Conservation (phyloP, 2,329 filamentous ascomycete species). For the Cladosporium colombiae region DNA sequence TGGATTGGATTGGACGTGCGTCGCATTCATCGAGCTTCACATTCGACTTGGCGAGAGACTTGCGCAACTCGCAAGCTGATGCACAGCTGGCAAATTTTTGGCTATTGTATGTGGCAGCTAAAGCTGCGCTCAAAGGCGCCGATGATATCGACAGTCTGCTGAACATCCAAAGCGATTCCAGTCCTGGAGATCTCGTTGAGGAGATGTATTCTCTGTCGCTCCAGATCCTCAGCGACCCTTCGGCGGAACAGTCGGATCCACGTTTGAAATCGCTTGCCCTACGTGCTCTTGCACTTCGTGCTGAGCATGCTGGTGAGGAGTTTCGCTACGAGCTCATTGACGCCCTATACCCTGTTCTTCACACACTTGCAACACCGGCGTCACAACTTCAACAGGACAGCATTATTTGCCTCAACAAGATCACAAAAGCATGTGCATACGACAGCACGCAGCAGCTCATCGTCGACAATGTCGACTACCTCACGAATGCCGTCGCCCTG, state of each 20-base stretch:
- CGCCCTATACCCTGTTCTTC: conserved; percentile 84
- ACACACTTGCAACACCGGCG: conserved; percentile 75
- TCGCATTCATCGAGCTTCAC: conserved; percentile 47
- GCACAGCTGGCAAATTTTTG: conserved; percentile 73
- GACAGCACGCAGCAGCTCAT: conserved; percentile 73
- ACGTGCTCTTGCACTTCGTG: conserved; percentile 76
- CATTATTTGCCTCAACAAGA: conserved; percentile 75
- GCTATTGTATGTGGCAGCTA: conserved; percentile 73
- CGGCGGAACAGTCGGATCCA: conserved; percentile 25
- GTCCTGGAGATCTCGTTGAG: conserved; percentile 43
- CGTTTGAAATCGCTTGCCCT: conserved; percentile 61
- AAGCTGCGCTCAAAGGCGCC: conserved; percentile 54
- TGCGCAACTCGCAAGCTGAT: conserved; percentile 59
- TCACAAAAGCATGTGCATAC: conserved; percentile 78
- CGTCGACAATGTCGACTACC: conserved; percentile 90
- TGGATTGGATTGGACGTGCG: conserved; percentile 37
- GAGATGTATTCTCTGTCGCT: conserved; percentile 72
- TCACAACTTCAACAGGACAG: conserved; percentile 74
- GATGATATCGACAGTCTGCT: conserved; percentile 67
- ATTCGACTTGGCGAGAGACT: conserved; percentile 63
- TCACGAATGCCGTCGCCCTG: conserved; percentile 88
- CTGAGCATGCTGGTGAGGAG: conserved; percentile 62
- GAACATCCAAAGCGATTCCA: conserved; percentile 45
- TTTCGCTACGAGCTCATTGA: conserved; percentile 89
- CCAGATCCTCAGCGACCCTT: conserved; percentile 54